Evolutionary conservation across 768 basidiomycete species (phyloP), one percentile per base, ranked within the genome.

Genomic region (Cyclocybe aegerita): DNA sequence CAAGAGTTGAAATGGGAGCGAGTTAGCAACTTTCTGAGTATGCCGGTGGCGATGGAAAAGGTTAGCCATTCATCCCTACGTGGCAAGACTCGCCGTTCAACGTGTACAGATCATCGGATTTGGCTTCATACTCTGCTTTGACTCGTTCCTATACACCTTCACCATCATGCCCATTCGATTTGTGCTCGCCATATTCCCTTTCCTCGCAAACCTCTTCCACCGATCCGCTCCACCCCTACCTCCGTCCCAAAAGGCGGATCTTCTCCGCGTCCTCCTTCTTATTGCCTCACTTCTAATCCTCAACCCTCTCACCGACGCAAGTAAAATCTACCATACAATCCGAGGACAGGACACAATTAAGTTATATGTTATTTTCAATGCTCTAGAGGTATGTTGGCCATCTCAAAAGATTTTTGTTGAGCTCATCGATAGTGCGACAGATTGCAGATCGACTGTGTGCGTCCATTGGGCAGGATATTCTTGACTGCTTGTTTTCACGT

Each of bases 301-400:
- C 4, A 78, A 85, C 32, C 86, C 89, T 1, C 77, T 94, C 36
- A 94, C 95, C 6, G 96, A 99, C 63, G 90, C 93, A 8, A 96
- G 93, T 69, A 94, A 95, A 73, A 96, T 99, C 58, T 99, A 99
- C 60, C 97, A 99, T 62, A 88, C 88, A 11, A 98, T 99, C 48
- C 85, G 97, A 15, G 96, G 95, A 0, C 97, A 98, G 68, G 97
- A 99, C 59, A 97, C 93, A 2, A 96, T 99, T 73, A 99, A 98
- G 72, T 70, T 99, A 43, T 98, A 98, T 72, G 97, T 99, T 52
- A 96, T 99, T 44, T 99, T 98, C 72, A 98, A 98, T 67, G 95
- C 94, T 9, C 78, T 99, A 6, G 97, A 99, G 80, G 96, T 96
- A 67, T 50, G 84, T 65, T 12, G 15, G 12, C 46, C 23, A 15